These are phyloP conservation scores for Chaetomium tenue DNA, from an alignment of 495 filamentous ascomycete species.

Conservation along the genomic window DNA sequence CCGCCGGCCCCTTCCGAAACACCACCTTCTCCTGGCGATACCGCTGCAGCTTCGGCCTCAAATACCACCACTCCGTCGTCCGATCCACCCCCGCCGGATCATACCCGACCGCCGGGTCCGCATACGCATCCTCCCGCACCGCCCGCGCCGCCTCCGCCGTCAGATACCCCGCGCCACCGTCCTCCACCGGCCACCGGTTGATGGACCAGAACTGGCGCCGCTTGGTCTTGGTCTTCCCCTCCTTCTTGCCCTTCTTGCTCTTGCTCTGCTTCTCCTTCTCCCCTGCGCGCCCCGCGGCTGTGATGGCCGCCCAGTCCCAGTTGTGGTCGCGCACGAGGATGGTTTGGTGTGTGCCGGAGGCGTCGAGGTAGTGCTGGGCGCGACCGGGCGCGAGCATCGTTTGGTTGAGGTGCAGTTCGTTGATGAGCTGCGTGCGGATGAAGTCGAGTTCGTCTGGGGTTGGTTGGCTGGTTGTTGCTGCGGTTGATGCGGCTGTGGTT, in stretches of 20 bases:
- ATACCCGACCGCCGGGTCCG: conserved; percentile 22
- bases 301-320: conserved; percentile 31
- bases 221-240: background rate
- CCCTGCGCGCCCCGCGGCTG: background rate
- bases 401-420: conserved; percentile 30
- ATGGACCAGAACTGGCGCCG: conserved; percentile 26
- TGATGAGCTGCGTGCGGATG: conserved; percentile 27
- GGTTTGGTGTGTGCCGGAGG: background rate
- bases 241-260: background rate
- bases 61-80: conserved; percentile 21
- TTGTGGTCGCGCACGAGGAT: conserved; percentile 21
- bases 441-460: conserved; percentile 7
- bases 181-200: conserved; percentile 31
- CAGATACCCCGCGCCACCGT: conserved; percentile 12
- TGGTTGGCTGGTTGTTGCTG: background rate
- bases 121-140: conserved; percentile 9
- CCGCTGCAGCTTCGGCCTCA: conserved; percentile 24
- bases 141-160: background rate
- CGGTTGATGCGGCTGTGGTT: too few species aligned
- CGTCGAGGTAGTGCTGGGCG: background rate
- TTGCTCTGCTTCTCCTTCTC: background rate
- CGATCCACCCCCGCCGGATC: conserved; percentile 24
- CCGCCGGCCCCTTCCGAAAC: conserved; percentile 23
- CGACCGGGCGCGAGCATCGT: conserved; percentile 31
- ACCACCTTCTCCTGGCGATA: conserved; percentile 24